Percentiles rank a stretch among this genome's conserved stretches.
Conservation (phyloP, 495 filamentous ascomycete species). For the Cetradonia linearis region DNA sequence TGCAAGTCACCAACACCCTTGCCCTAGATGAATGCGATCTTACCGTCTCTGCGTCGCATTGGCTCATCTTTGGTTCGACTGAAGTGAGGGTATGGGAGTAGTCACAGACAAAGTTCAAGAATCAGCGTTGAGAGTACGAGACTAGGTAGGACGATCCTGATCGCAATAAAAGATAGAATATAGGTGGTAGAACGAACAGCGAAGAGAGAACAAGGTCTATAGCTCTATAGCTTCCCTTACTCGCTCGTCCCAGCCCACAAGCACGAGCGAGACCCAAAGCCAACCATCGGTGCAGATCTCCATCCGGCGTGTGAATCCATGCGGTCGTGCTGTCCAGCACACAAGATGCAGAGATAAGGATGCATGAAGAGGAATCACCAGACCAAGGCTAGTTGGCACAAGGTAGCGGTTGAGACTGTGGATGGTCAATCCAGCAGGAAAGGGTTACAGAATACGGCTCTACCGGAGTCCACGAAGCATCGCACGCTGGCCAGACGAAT, state of each 20-base stretch:
- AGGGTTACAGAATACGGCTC: neutral
- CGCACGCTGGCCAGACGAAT: neutral
- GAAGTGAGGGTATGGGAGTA: too few species aligned
- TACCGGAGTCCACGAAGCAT: neutral
- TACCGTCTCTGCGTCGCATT: neutral
- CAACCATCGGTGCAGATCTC: constrained; percentile 6
- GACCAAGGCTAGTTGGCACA: constrained; percentile 8
- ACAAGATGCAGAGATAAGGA: constrained; percentile 10
- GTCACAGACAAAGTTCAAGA: neutral
- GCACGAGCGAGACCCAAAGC: constrained; percentile 3
- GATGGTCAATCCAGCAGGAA: neutral
- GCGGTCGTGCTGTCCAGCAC: constrained; percentile 2
- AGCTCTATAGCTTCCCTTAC: neutral
- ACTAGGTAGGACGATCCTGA: neutral
- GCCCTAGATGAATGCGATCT: neutral
- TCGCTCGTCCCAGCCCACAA: neutral
- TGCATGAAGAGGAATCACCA: neutral
- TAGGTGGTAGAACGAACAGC: neutral
- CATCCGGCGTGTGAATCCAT: neutral
- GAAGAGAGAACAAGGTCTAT: neutral
- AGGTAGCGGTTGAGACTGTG: constrained; percentile 2
- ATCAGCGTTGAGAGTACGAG: neutral
- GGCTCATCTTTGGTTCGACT: neutral
- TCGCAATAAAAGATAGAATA: neutral
- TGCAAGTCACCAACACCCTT: neutral